Evolutionary conservation across 805 yeast species (phyloP).

Genomic region (Candida pini): DNA sequence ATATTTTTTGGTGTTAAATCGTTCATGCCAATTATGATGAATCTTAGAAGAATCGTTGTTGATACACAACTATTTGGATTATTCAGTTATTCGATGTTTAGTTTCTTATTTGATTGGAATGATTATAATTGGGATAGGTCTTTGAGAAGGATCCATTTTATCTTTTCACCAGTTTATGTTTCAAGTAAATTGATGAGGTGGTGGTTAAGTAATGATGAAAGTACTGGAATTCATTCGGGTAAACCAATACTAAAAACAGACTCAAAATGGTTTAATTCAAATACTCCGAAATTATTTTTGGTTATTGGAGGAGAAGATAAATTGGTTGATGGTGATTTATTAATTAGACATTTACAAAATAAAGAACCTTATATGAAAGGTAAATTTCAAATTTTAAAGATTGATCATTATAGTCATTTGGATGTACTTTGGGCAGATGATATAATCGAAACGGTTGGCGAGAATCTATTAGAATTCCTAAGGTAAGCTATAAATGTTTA

Average conservation of each 20-base stretch:
- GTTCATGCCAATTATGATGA: constrained; percentile 72
- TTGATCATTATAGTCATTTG: constrained; percentile 72
- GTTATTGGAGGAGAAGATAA: constrained; percentile 70
- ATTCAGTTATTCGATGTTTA: constrained; percentile 76
- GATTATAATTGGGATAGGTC: constrained; percentile 69
- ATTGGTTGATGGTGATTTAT: constrained; percentile 68
- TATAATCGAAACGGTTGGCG: constrained; percentile 60
- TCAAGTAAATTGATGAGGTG: constrained; percentile 81
- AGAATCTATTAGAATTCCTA: constrained; percentile 33
- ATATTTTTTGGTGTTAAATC: constrained; percentile 70
- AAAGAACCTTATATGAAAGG: constrained; percentile 45
- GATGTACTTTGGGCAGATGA: constrained; percentile 94
- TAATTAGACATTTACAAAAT: constrained; percentile 57
- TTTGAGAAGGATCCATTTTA: constrained; percentile 66
- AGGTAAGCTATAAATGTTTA: constrained; percentile 4
- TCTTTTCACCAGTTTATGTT: constrained; percentile 82
- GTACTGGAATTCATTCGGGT: constrained; percentile 38
- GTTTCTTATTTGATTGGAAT: constrained; percentile 83
- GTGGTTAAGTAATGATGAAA: constrained; percentile 65
- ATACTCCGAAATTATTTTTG: constrained; percentile 55
- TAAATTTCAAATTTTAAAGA: constrained; percentile 33
- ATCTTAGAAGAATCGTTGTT: constrained; percentile 45
- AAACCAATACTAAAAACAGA: constrained; percentile 49
- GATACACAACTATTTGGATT: constrained; percentile 51
- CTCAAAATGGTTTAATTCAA: constrained; percentile 46